Evolutionary conservation across 805 yeast genomes (phyloP).

Genomic region (Tetrapisispora iriomotensis): DNA sequence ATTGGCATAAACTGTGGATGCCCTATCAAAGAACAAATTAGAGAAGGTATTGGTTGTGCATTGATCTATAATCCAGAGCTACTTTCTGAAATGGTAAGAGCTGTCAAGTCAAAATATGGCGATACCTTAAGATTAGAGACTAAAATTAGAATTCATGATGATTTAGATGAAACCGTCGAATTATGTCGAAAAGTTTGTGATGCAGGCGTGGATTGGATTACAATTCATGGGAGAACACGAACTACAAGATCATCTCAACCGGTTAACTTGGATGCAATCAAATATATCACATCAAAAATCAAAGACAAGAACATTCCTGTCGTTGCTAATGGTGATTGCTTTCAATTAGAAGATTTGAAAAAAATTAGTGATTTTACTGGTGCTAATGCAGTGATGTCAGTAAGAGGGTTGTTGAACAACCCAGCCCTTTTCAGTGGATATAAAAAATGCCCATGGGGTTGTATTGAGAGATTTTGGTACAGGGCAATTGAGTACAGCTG

Average conservation of each 20-base stretch:
- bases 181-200: conserved; percentile 67
- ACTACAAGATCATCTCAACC: conserved; percentile 78
- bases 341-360: conserved; percentile 51
- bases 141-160: conserved; percentile 79
- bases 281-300: conserved; percentile 39
- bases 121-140: conserved; percentile 71
- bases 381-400: conserved; percentile 93
- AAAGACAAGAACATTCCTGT: conserved; percentile 56
- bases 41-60: conserved; percentile 97
- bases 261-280: conserved; percentile 75
- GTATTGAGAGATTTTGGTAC: conserved; percentile 76
- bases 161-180: conserved; percentile 58
- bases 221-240: conserved; percentile 88
- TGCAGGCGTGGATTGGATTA: conserved; percentile 88
- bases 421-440: conserved; percentile 82
- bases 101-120: conserved; percentile 71
- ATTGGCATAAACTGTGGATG: conserved; percentile 96
- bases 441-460: conserved; percentile 77
- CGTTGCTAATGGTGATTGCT: conserved; percentile 97
- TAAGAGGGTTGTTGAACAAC: conserved; percentile 73
- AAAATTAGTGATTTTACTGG: conserved; percentile 56
- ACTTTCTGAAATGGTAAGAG: conserved; percentile 74
- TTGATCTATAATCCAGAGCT: conserved; percentile 74
- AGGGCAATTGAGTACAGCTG: conserved; percentile 51
- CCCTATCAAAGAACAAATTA: conserved; percentile 87